Evolutionary conservation across 2,329 filamentous ascomycete genomes (phyloP).

Genomic region (Fusarium paranaense): DNA sequence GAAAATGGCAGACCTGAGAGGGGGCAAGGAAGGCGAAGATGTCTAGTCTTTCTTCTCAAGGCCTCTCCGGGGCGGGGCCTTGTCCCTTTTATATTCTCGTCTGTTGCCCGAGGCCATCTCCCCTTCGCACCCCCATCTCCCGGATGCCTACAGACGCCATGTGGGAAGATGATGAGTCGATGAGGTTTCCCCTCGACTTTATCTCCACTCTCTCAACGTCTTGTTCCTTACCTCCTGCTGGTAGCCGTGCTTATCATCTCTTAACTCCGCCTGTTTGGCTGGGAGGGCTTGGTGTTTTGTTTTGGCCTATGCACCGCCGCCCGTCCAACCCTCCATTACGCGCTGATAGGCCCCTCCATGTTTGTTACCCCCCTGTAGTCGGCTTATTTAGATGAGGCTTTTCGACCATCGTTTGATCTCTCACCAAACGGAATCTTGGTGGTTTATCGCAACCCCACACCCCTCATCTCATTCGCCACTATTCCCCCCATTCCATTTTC

Average conservation of each 20-base stretch:
- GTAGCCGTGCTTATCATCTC: neutral
- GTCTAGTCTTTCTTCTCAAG: constrained; percentile 25
- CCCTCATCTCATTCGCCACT: constrained; percentile 33
- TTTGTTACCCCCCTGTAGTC: neutral
- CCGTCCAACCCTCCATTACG: constrained; percentile 30
- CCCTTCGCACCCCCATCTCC: constrained; percentile 6
- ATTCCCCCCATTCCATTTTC: neutral
- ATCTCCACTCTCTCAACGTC: constrained; percentile 7
- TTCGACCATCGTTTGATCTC: constrained; percentile 22
- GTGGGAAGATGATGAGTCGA: constrained; percentile 9
- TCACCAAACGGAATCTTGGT: constrained; percentile 29
- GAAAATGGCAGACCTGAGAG: constrained; percentile 11
- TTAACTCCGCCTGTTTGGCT: constrained; percentile 12
- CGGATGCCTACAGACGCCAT: constrained; percentile 6
- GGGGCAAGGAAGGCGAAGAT: constrained; percentile 21
- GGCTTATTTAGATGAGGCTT: constrained; percentile 37
- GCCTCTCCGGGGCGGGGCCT: constrained; percentile 28
- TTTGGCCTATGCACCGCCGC: constrained; percentile 5
- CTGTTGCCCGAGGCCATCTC: constrained; percentile 37
- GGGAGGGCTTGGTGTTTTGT: constrained; percentile 23
- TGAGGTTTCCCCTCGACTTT: neutral
- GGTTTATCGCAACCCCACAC: constrained; percentile 40
- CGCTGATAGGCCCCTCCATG: constrained; percentile 21
- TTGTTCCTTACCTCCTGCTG: neutral
- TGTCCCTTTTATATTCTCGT: constrained; percentile 44